Base-by-base conservation (phyloP, 2,329 filamentous ascomycete genomes). In the Colletotrichum sp. region DNA sequence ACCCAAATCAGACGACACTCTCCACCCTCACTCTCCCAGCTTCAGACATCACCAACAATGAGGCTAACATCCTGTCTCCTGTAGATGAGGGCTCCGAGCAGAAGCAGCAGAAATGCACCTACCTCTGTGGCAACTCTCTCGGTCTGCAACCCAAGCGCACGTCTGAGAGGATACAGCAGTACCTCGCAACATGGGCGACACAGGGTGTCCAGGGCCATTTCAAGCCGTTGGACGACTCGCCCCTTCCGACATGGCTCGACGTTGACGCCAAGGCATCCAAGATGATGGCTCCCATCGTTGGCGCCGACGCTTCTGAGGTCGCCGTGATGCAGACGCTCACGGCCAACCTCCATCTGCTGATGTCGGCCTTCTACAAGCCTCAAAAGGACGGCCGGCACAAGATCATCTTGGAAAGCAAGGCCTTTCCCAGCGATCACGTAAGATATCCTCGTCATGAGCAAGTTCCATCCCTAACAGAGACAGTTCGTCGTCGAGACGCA, bases 61-160 rank as follows among this genome's bases (percentile, higher is more conserved):
- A 18, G 18, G 18, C 30, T 70, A 26, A 26, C 24, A 63, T 73
- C 6, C 21, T 5, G 28, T 52, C 24, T 52, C 8, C 7, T 6
- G 24, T 60, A 76, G 75, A 39, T 30, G 66, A 74, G 21, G 16
- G 21, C 10, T 18, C 65, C 26, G 28, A 39, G 24, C 18, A 26
- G n/a, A 34, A 21, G 28, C 59, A 66, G 60, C 44, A 67, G 52
- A 75, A 87, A 67, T 90, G 89, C 75, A 93, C 95, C 75, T 98
- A 98, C 84, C 92, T 98, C 78, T 96, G 95, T 79, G 96, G 96
- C 72, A 98, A 98, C 86, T 98, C 95, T 0, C 90, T 98, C 2
- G 96, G 96, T 49, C 90, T 96, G 6, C 96, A 98, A 83, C 95
- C 96, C 60, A 90, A 89, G 73, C 82, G 83, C 70, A 84, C 83